Base-by-base conservation (phyloP, 2,329 filamentous ascomycete genomes). In the Arachnomyces sp. region DNA sequence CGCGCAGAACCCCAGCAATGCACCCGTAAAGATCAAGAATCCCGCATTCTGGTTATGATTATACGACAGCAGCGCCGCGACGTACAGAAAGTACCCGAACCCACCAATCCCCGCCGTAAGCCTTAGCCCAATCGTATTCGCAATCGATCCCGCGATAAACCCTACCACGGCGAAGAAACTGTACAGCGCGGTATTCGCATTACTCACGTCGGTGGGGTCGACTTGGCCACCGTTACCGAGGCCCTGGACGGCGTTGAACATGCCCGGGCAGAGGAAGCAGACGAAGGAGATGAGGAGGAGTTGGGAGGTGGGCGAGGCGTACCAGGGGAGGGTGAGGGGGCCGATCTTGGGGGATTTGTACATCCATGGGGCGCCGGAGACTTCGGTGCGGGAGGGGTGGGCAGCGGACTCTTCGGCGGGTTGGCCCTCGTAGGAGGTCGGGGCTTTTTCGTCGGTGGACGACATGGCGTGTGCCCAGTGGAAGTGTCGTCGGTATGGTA, bases 261-360 rank as follows among this genome's bases (percentile, higher is more conserved):
- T 82, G 51, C 81, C 81, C 0, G 81, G 81, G 56, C 81, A 84
- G 45, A 84, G 58, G 68, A 84, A 83, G 57, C 79, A 83, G 36
- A 83, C 79, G 44, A 82, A 69, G 15, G 79, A 72, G 40, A 88
- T 81, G 70, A 88, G 74, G 46, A 82, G 53, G 28, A 89, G 71
- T 64, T 89, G 84, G 35, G 79, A 63, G 54, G 79, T 76, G 9
- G 84, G 84, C 42, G 82, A 85, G 15, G 84, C 84, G 59, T 82
- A 88, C 72, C 79, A 85, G 3, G 71, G 70, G 6, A 82, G 44
- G 48, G 72, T 71, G 43, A 64, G 63, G 36, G 67, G 65, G 13
- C 73, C 71, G 42, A 86, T 43, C 42, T 67, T 72, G 53, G 77
- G 55, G 36, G 71, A 67, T 54, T 74, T 78, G 70, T 88, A 86